A percentile compares a stretch with the other conserved stretches of the same genome.
These are phyloP conservation scores for Thelonectria olida DNA, from an alignment of 2,329 filamentous ascomycete genomes.

Conservation along the genomic window DNA sequence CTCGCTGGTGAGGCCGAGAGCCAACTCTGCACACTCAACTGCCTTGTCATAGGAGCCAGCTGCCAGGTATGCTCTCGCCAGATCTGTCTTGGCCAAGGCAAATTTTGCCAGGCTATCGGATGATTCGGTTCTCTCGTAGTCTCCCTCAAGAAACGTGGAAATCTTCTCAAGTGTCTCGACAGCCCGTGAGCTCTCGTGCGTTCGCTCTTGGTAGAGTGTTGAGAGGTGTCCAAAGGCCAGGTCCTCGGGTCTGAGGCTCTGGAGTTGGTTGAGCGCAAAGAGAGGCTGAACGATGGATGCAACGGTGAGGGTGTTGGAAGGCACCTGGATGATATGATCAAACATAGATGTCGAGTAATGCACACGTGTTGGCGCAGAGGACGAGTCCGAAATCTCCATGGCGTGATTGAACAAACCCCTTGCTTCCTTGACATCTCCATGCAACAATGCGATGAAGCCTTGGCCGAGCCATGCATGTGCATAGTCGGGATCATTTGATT, in stretches of 20 bases:
- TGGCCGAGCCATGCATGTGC: constrained; percentile 95
- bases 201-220: constrained; percentile 83
- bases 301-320: constrained; percentile 56
- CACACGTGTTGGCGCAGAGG: constrained; percentile 75
- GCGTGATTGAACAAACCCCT: constrained; percentile 90
- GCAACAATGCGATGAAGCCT: constrained; percentile 81
- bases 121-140: constrained; percentile 88
- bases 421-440: constrained; percentile 80
- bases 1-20: constrained; percentile 80
- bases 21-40: constrained; percentile 81
- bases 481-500: constrained; percentile 94
- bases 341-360: constrained; percentile 86
- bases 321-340: constrained; percentile 75
- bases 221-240: constrained; percentile 79
- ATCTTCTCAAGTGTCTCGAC: constrained; percentile 71
- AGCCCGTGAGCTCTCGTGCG: constrained; percentile 72
- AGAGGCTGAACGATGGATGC: constrained; percentile 83
- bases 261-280: constrained; percentile 86
- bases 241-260: constrained; percentile 74
- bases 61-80: constrained; percentile 85
- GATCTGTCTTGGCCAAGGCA: constrained; percentile 84
- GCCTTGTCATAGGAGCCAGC: constrained; percentile 72
- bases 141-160: constrained; percentile 76
- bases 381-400: constrained; percentile 88
- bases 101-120: constrained; percentile 76